Percentiles rank a stretch among this genome's conserved stretches.
Conservation (phyloP, 371 early-diverging fungal species). For the Circinella minor region DNA sequence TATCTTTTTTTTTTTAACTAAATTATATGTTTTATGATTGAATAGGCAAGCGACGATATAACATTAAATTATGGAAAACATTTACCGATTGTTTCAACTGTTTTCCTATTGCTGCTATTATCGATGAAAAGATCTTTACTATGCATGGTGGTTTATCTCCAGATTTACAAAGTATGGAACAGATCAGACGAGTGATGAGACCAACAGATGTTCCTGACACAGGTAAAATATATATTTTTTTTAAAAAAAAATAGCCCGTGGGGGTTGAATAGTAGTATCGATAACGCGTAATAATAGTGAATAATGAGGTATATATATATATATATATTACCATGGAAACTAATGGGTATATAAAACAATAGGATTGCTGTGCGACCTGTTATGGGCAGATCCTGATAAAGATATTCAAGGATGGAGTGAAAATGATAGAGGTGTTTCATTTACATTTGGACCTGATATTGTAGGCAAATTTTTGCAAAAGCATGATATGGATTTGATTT, state of each 20-base stretch:
- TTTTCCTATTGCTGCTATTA: slow-evolving; percentile 95
- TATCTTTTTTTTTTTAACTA: too few species aligned
- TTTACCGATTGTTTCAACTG: slow-evolving; percentile 99
- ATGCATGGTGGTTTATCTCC: slow-evolving; percentile 99
- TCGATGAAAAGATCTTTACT: slow-evolving; percentile 97
- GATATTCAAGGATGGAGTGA: slow-evolving; percentile 87
- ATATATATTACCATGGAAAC: too few species aligned
- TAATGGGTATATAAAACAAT: too few species aligned
- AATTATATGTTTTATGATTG: background rate
- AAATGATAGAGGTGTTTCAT: slow-evolving; percentile 96
- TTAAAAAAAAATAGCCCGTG: too few species aligned
- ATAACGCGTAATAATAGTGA: too few species aligned
- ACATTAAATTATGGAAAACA: slow-evolving; percentile 96
- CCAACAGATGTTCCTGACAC: slow-evolving; percentile 98
- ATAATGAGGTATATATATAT: too few species aligned
- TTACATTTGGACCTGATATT: slow-evolving; percentile 89
- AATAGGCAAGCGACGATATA: slow-evolving; percentile 87
- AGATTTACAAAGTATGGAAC: slow-evolving; percentile 86
- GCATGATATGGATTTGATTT: slow-evolving; percentile 91
- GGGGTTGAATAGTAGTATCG: too few species aligned
- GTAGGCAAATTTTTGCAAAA: slow-evolving; percentile 86
- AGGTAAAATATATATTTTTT: too few species aligned
- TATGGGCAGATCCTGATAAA: slow-evolving; percentile 89
- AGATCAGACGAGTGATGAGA: slow-evolving; percentile 89
- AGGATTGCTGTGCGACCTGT: slow-evolving; percentile 81